Base-by-base conservation (phyloP, 2,329 filamentous ascomycete species). In the Sphaerulina musiva region DNA sequence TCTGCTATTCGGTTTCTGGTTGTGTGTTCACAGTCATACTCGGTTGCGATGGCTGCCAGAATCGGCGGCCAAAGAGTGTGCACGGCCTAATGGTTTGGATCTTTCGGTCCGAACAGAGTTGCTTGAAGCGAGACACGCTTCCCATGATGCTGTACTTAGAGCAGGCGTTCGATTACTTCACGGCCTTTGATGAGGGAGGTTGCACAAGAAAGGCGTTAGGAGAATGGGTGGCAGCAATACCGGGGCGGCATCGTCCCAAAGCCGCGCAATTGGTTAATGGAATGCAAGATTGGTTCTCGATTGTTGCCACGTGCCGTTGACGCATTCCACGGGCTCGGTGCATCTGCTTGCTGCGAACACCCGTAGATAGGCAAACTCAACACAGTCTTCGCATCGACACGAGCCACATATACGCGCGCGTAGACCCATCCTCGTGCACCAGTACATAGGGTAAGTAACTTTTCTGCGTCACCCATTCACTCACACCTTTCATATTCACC, bases 271-370 rank as follows among this genome's bases (percentile, higher is more conserved):
- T 44, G 51, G 31, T 47, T 38, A 38, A 48, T 53, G 51, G 54
- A 55, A 55, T 59, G 57, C 23, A 55, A 49, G 38, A 41, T 17
- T 23, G 34, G 34, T 42, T 32, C 12, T 51, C 31, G 48, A 57
- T 58, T 55, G 56, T 59, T 55, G 48, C 58, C 57, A 60, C 54
- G 56, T 62, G 61, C 58, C 43, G 31, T 34, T 39, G 34, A 36
- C 48, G 46, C 38, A 59, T 57, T 59, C 52, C 55, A 56, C 47
- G 55, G 49, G 38, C 47, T 46, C 23, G 41, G 41, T 23, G 41
- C 41, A 23, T 29, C 23, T 42, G 48, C 48, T 57, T 56, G 54
- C 54, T 53, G 46, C 46, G 41, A 55, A 57, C 53, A 51, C 48
- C 48, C 40, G 31, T 45, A 20, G 32, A 12, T 17, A 34, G 45